Conservation (phyloP, 345 rosid genomes). For the Geranium rotundifolium region DNA sequence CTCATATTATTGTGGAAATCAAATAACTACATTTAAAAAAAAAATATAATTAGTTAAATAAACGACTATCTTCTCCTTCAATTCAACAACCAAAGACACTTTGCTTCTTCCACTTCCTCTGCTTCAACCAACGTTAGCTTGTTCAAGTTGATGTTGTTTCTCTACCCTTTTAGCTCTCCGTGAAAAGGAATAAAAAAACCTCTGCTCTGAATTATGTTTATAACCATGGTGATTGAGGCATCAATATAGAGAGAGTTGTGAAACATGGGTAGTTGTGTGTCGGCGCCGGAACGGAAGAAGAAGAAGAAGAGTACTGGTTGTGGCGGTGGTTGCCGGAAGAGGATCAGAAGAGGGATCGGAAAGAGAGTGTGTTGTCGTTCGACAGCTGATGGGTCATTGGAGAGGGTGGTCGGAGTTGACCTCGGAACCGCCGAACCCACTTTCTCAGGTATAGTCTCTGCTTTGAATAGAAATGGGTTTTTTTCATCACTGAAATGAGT, state of each 20-base stretch:
- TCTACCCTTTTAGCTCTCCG: not conserved
- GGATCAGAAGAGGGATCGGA: constrained; percentile 24
- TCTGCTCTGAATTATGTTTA: not conserved
- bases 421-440: constrained; percentile 24
- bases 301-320: not conserved
- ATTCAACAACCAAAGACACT: not conserved
- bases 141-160: not conserved
- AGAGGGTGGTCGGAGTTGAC: constrained; percentile 10
- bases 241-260: not conserved
- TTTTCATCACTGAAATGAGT: not conserved
- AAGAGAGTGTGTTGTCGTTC: constrained; percentile 36
- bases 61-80: not conserved
- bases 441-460: constrained; percentile 34
- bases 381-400: constrained; percentile 40
- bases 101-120: not conserved
- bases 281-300: constrained; percentile 31
- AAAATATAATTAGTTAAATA: no score
- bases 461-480: not conserved
- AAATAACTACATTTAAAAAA: no score
- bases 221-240: not conserved
- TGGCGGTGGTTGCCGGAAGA: constrained; percentile 13
- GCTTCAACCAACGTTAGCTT: not conserved
- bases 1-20: not conserved
- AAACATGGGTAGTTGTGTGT: constrained; percentile 75
- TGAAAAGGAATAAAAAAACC: not conserved